phyloP scores from a whole-genome alignment of 768 basidiomycete species.

The Mycena chlorophos region DNA sequence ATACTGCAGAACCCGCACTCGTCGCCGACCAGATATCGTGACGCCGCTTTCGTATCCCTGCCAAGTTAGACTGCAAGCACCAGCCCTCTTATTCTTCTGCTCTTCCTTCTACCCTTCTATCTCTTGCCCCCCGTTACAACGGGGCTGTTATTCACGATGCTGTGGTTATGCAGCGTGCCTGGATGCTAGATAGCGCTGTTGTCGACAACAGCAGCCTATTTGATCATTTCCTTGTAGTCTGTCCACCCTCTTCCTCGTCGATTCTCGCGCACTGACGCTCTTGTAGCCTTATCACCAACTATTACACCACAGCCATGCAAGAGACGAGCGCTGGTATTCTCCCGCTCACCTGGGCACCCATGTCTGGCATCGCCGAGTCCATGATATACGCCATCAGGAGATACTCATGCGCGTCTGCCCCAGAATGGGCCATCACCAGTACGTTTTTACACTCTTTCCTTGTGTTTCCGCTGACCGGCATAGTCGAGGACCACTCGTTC shows the following conservation, averaged over 20 bases:
- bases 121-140: too few species aligned
- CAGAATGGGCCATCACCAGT: slow-evolving; percentile 11
- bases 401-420: slow-evolving; percentile 12
- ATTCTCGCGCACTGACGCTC: neutral
- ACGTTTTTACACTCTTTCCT: neutral
- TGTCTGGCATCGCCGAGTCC: neutral
- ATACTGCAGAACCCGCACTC: too few species aligned
- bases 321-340: neutral
- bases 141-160: too few species aligned
- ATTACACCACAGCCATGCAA: neutral
- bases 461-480: neutral
- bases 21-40: too few species aligned
- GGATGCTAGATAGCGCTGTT: too few species aligned
- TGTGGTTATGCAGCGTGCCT: too few species aligned
- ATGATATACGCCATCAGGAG: slow-evolving; percentile 9
- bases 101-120: too few species aligned
- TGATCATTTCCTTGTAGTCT: neutral
- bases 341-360: slow-evolving; percentile 5
- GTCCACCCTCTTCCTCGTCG: neutral
- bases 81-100: too few species aligned
- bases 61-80: too few species aligned
- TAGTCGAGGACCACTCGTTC: slow-evolving; percentile 12
- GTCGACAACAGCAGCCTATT: too few species aligned
- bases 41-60: too few species aligned
- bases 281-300: slow-evolving; percentile 10